Percentiles rank a stretch among this genome's conserved stretches.
phyloP scores from a whole-genome alignment of 768 basidiomycete species.

The Lentinula guzmanii region DNA sequence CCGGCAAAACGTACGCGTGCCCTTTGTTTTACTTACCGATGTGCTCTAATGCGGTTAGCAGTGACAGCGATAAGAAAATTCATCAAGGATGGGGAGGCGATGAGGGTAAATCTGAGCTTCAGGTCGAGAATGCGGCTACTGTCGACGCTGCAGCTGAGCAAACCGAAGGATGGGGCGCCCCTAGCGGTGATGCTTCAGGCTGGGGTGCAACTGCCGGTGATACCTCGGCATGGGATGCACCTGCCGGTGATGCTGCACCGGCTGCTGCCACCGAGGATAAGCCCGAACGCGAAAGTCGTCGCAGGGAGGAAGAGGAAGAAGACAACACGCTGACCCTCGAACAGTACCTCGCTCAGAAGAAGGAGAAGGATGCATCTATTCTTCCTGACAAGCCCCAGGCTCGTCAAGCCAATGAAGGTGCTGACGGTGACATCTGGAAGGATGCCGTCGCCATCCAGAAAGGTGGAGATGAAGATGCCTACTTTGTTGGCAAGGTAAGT shows the following conservation, averaged over 20 bases:
- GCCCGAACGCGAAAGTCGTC: conserved; percentile 19
- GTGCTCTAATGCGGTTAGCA: conserved; percentile 23
- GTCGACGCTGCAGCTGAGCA: conserved; percentile 62
- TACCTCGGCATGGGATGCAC: conserved; percentile 19
- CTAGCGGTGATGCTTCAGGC: conserved; percentile 21
- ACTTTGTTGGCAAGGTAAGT: conserved; percentile 86
- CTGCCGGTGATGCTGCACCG: conserved; percentile 24
- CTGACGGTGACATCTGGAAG: conserved; percentile 63
- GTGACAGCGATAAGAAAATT: conserved; percentile 93
- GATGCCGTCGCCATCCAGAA: conserved; percentile 63
- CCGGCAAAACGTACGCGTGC: conserved; percentile 68
- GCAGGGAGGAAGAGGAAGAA: conserved; percentile 70
- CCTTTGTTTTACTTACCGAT: neutral
- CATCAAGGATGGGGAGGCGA: conserved; percentile 95
- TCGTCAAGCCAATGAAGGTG: conserved; percentile 79
- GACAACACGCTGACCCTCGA: conserved; percentile 93
- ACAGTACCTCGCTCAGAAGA: conserved; percentile 83
- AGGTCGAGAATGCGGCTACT: conserved; percentile 70
- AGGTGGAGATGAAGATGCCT: conserved; percentile 55
- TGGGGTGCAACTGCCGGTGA: conserved; percentile 24
- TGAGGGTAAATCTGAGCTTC: conserved; percentile 78
- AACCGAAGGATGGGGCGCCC: conserved; percentile 22
- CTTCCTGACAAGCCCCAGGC: conserved; percentile 75
- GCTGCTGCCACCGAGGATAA: conserved; percentile 25
- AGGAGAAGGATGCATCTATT: conserved; percentile 45